phyloP scores from a whole-genome alignment of 345 rosid genomes.

The Gossypium ekmanianum region DNA sequence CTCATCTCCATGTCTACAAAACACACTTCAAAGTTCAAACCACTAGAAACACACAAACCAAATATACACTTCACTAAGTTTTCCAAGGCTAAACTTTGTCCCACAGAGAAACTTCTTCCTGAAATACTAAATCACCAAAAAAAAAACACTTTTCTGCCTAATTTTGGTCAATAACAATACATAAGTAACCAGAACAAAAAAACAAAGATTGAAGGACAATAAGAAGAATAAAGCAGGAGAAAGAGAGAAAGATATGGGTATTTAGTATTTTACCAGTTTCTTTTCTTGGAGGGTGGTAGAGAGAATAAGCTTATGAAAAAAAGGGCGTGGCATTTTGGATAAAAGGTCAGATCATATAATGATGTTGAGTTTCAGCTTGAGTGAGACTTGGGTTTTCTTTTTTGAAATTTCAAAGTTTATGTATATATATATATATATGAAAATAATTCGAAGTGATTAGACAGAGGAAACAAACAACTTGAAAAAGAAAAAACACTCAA shows the following conservation, averaged over 20 bases:
- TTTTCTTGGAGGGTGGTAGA: slow-evolving; percentile 58
- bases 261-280: slow-evolving; percentile 49
- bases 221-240: background rate
- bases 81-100: slow-evolving; percentile 6
- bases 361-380: slow-evolving; percentile 20
- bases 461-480: slow-evolving; percentile 17
- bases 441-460: background rate
- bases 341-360: slow-evolving; percentile 44
- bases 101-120: background rate
- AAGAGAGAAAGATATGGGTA: background rate
- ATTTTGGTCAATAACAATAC: background rate
- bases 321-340: slow-evolving; percentile 68
- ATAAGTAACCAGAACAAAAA: background rate
- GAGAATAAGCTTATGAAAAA: slow-evolving; percentile 70
- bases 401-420: background rate
- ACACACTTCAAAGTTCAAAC: slow-evolving; percentile 3
- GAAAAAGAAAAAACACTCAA: background rate
- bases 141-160: background rate
- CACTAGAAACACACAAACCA: background rate
- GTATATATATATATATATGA: background rate
- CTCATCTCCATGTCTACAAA: background rate
- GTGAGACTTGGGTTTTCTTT: background rate
- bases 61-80: background rate
- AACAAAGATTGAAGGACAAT: slow-evolving; percentile 2
- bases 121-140: background rate